Evolutionary conservation across 768 basidiomycete genomes (phyloP), one percentile per base, ranked within the genome.

Genomic region (Suillus cothurnatus): DNA sequence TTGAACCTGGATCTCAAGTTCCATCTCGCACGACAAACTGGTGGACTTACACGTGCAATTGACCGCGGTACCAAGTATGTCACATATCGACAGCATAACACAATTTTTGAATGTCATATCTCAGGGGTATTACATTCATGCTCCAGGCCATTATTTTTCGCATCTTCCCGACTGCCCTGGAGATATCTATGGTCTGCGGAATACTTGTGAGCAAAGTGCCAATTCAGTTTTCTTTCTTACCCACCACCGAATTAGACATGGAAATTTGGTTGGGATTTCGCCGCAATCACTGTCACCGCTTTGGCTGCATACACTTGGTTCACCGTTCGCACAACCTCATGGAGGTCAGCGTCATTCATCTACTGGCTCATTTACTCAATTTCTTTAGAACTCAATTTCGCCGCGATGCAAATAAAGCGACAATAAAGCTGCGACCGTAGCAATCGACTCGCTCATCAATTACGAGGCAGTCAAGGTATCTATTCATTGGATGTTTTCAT

Each of bases 181-280:
- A 99, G 75, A 97, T 99, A 68, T 86, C 90, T 4, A 89, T 99
- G 83, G 97, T 99, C 50, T 99, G 96, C 79, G 97, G 96, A 59
- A 99, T 99, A 66, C 78, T 99, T 78, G 96, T 95, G 71, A 28
- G 91, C 76, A 43, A 49, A 56, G 60, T 31, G 6, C 9, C 31
- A 45, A 32, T 52, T 11, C 19, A 23, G 17, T 28, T 21, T 43
- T 0, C 58, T 41, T 41, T 52, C 39, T 58, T 45, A 61, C 38
- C 64, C 49, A 67, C 59, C 34, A 11, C 61, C 38, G 61, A 36
- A 19, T 26, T 64, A 97, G 95, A 96, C 94, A 2, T 99, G 93
- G 72, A 97, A 98, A 74, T 99, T 97, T 72, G 97, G 97, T 11
- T 95, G 92, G 91, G 91, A 97, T 74, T 99, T 96, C 77, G 97